Evolutionary conservation across 2,329 filamentous ascomycete genomes (phyloP).

Genomic region (Cladorrhinum sp.): DNA sequence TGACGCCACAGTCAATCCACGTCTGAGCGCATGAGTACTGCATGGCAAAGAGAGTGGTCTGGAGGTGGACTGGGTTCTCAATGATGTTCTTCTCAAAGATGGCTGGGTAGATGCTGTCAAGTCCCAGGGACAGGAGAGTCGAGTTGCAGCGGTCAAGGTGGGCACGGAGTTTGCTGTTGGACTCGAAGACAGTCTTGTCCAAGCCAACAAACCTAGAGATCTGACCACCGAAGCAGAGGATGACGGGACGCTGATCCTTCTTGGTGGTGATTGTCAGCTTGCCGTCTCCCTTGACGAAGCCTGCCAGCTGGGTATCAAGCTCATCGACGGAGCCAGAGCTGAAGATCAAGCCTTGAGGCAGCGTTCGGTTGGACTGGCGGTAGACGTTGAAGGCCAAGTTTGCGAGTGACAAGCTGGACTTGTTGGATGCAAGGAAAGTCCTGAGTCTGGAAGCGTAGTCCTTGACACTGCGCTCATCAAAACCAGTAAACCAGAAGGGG

Average conservation of each 20-base stretch:
- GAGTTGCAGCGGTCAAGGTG: slow-evolving; percentile 29
- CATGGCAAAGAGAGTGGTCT: slow-evolving; percentile 40
- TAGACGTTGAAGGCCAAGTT: background rate
- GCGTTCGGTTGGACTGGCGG: background rate
- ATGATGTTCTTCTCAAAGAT: slow-evolving; percentile 32
- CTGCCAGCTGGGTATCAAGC: background rate
- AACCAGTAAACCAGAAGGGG: background rate
- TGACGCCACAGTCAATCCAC: slow-evolving; percentile 39
- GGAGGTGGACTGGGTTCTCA: slow-evolving; percentile 32
- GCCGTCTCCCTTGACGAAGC: too few species aligned
- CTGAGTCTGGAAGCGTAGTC: background rate
- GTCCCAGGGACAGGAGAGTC: slow-evolving; percentile 16
- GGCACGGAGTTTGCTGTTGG: slow-evolving; percentile 21
- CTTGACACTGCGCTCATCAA: background rate
- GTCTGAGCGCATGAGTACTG: slow-evolving; percentile 36
- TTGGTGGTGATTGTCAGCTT: too few species aligned
- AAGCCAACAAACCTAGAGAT: slow-evolving; percentile 31
- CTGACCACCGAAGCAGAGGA: slow-evolving; percentile 34
- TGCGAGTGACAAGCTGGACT: background rate
- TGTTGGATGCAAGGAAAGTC: background rate
- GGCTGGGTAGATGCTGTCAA: slow-evolving; percentile 30
- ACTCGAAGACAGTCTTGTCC: slow-evolving; percentile 31
- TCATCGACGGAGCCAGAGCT: background rate
- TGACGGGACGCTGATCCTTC: slow-evolving; percentile 12
- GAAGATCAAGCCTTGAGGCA: background rate